Percentiles rank a stretch among this genome's conserved stretches.
Conservation (phyloP, 441 rosid species). For the Eruca vesicaria region DNA sequence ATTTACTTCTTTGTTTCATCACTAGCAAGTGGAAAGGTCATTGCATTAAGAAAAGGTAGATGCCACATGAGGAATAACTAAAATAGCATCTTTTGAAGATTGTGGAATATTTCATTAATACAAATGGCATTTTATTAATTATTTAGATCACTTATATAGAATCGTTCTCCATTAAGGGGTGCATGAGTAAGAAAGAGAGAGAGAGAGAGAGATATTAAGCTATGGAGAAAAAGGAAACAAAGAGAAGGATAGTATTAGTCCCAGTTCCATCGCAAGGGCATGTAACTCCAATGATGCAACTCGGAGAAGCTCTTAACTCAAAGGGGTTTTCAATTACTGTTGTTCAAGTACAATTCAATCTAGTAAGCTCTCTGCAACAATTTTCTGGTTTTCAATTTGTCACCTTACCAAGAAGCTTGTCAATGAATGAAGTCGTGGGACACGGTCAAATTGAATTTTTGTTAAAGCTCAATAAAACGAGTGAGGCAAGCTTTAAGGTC, state of each 20-base stretch:
- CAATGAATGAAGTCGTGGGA: too few relatives aligned
- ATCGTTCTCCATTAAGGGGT: background rate
- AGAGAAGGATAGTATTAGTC: constrained; percentile 2
- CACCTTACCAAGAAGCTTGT: too few relatives aligned
- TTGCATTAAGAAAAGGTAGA: background rate
- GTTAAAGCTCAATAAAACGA: background rate
- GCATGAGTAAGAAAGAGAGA: too few relatives aligned
- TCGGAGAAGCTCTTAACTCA: background rate
- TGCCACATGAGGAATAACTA: background rate
- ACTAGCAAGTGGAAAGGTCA: background rate
- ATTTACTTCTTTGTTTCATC: too few relatives aligned
- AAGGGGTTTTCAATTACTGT: too few relatives aligned
- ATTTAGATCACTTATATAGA: background rate
- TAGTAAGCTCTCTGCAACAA: too few relatives aligned
- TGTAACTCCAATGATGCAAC: constrained; percentile 14
- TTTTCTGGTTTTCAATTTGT: too few relatives aligned
- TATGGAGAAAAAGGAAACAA: background rate
- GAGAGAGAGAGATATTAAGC: background rate
- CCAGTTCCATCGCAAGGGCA: constrained; percentile 1
- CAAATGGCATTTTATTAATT: background rate
- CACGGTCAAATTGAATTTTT: background rate
- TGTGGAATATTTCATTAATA: background rate
- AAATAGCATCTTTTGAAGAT: background rate
- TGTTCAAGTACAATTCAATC: too few relatives aligned
- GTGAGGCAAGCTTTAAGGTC: constrained; percentile 9